phyloP scores from a whole-genome alignment of 352 stramenopile species.

The Plasmopara halstedii region DNA sequence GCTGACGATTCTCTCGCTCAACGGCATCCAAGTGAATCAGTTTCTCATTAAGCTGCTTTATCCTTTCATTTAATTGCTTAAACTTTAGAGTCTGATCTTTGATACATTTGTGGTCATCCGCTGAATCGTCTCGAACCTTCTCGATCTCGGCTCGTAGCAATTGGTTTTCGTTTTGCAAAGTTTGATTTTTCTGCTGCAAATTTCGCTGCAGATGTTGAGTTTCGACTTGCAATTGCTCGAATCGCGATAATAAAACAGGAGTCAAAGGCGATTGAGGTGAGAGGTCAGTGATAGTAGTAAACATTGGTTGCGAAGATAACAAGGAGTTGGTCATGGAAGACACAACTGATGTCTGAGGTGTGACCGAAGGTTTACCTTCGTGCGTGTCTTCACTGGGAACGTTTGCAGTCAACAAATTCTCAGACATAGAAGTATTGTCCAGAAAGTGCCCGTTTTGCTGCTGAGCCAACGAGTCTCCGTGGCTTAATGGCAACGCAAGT shows the following conservation, averaged over 20 bases:
- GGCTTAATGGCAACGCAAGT: slow-evolving; percentile 2
- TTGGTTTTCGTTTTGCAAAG: slow-evolving; percentile 30
- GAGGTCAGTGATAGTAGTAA: no score
- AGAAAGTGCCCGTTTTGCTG: slow-evolving; percentile 11
- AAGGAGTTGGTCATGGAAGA: slow-evolving; percentile 1
- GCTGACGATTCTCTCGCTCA: slow-evolving; percentile 43
- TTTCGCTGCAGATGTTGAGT: slow-evolving; percentile 14
- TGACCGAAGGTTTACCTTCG: slow-evolving; percentile 3
- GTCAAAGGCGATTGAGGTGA: no score
- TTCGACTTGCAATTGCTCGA: slow-evolving; percentile 36
- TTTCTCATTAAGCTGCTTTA: slow-evolving; percentile 28
- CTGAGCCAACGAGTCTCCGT: slow-evolving; percentile 7
- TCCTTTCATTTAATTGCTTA: slow-evolving; percentile 23
- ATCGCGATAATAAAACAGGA: slow-evolving; percentile 18
- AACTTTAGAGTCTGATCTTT: slow-evolving; percentile 34
- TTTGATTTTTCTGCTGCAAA: slow-evolving; percentile 30
- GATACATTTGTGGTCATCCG: slow-evolving; percentile 20
- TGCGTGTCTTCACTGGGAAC: slow-evolving; percentile 4
- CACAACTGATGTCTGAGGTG: slow-evolving; percentile 7
- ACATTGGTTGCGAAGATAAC: neutral
- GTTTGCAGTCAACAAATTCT: slow-evolving; percentile 1
- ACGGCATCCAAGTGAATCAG: slow-evolving; percentile 31
- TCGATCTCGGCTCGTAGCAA: slow-evolving; percentile 13
- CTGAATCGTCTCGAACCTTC: slow-evolving; percentile 11
- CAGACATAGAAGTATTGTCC: slow-evolving; percentile 7